Evolutionary conservation across 2,329 filamentous ascomycete genomes (phyloP), one percentile per base, ranked within the genome.

Genomic region (Ophiocordyceps sinensis): DNA sequence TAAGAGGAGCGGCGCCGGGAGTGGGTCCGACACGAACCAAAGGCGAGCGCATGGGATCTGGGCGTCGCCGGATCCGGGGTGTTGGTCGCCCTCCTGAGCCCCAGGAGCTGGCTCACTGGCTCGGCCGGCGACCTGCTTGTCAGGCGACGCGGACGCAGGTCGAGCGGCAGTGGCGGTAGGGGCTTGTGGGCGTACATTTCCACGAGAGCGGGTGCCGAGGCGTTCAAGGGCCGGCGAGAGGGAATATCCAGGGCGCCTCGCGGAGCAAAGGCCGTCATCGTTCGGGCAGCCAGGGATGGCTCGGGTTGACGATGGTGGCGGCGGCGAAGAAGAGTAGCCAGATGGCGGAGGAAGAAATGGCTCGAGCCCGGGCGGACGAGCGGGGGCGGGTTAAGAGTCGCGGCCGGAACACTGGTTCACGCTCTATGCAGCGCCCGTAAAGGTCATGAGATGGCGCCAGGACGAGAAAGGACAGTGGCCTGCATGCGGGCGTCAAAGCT

Each of bases 1-100:
- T 53, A 52, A 0, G 57, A 56, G 0, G 64, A 60, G 1, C 54
- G 51, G 10, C 47, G 49, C 17, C 50, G 47, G 19, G 48, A 44
- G 11, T 48, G 42, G 23, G 50, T 43, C 11, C 10, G 37, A 19
- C 14, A 14, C 15, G 17, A 13, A 21, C 14, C 15, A 26, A 15
- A 40, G 21, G 26, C 36, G 12, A 23, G 23, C 14, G 26, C 10
- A 19, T 38, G 35, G 11, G 35, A 10, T 23, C 35, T 19, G 8
- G 12, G 21, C 17, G 19, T 2, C 15, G 26, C 21, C 10, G 8
- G 14, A 9, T 4, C 28, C 10, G 32, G 13, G 9, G 8, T 35
- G 13, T 13, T 34, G 23, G 23, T 7, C 13, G 21, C 21, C 29
- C 17, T 32, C 23, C 14, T 31, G 10, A 28, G 34, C 13, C 11